Conservation (phyloP, 306 rosid species). For the Cotoneaster glaucophyllus region DNA sequence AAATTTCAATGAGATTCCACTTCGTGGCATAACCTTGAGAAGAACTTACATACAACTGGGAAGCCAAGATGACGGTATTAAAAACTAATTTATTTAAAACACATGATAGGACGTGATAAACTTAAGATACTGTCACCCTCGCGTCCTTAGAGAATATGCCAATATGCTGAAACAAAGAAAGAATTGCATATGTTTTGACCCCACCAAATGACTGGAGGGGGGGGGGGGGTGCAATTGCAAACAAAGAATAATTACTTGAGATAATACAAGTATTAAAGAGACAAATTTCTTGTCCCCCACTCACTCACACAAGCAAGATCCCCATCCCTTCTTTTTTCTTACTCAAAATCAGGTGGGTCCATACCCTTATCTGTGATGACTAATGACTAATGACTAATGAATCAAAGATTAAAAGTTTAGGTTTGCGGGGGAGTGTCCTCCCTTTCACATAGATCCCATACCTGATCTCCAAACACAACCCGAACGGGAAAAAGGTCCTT, state of each 20-base stretch:
- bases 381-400: constrained; percentile 1
- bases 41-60: too few relatives aligned
- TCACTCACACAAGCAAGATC: constrained; percentile 24
- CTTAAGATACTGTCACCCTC: too few relatives aligned
- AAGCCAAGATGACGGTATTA: too few relatives aligned
- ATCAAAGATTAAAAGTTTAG: background rate
- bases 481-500: background rate
- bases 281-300: constrained; percentile 37
- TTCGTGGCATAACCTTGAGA: background rate
- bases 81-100: too few relatives aligned
- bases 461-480: background rate
- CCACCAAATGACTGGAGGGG: background rate
- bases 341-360: constrained; percentile 15
- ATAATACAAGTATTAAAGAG: constrained; percentile 9
- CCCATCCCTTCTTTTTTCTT: constrained; percentile 11
- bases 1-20: background rate
- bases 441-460: background rate
- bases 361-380: constrained; percentile 7
- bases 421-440: constrained; percentile 2
- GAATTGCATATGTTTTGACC: constrained; percentile 14
- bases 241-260: constrained; percentile 10
- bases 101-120: too few relatives aligned
- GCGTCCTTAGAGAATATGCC: background rate
- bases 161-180: constrained; percentile 4
- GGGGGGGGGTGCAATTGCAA: constrained; percentile 9